Evolutionary conservation across 441 rosid species (phyloP), one percentile per base, ranked within the genome.

Genomic region (Aleurites moluccanus): DNA sequence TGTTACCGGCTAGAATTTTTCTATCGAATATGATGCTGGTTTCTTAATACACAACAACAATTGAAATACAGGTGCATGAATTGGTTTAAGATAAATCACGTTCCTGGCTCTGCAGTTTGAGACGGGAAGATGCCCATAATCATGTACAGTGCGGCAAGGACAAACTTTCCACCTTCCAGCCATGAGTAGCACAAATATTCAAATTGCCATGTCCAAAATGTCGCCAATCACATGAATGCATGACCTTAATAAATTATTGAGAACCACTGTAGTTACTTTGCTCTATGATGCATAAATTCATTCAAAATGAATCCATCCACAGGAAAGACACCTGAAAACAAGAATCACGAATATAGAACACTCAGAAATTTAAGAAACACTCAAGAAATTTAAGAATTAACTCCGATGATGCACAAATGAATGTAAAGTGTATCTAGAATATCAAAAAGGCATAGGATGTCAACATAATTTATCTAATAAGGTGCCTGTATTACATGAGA

Each of bases 321-420:
- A n/a, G 47, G 66, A 66, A 67, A 65, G 28, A 20, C 35, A 25
- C 74, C 79, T 52, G 68, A 25, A 75, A 23, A 69, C 23, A 64
- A 74, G 27, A 40, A 10, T 5, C 40, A 38, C 40, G 3, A 45
- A 47, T 15, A 25, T 13, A 30, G 65, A 62, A 50, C 16, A 13
- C 20, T 10, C 23, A 53, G 50, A 28, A 65, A 11, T 28, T 57
- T 28, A 8, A 67, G 64, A 64, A 33, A n/a, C n/a, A n/a, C n/a
- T n/a, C n/a, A n/a, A 53, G 50, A 28, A 65, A 11, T 28, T 57
- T 28, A 8, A 67, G 64, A 64, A 33, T 63, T 15, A n/a, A 42
- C 64, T 44, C 55, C 28, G 3, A 7, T 15, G 21, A n/a, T 57
- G 66, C 35, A 50, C 15, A 68, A 16, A 75, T 57, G 21, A 23